Conservation (phyloP, 371 early-diverging fungal genomes). For the Fennellomyces sp. region DNA sequence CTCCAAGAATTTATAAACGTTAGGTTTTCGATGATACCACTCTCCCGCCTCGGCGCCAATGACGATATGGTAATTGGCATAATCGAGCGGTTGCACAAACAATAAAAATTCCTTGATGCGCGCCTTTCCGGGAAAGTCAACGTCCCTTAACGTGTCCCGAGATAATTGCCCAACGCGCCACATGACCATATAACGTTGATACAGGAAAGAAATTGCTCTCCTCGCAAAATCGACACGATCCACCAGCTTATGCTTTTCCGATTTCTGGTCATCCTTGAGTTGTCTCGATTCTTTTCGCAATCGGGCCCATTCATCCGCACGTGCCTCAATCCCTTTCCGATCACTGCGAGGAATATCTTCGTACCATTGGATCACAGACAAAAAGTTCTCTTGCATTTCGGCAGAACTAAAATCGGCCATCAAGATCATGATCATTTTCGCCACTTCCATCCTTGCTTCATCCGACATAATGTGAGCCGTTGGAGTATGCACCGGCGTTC, state of each 20-base stretch:
- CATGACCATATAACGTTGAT: slow-evolving; percentile 11
- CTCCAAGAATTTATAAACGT: slow-evolving; percentile 9
- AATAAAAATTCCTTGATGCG: not conserved
- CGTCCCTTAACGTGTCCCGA: slow-evolving; percentile 4
- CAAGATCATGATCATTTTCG: slow-evolving; percentile 1
- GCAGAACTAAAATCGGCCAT: not conserved
- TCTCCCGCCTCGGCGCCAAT: not conserved
- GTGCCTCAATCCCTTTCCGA: not conserved
- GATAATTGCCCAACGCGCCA: slow-evolving; percentile 12
- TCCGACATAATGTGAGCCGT: not conserved
- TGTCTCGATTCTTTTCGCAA: not conserved
- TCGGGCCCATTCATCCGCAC: not conserved
- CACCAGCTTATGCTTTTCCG: not conserved
- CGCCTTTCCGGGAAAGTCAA: slow-evolving; percentile 7
- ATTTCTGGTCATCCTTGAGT: not conserved
- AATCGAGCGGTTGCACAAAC: not conserved
- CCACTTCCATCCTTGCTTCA: not conserved
- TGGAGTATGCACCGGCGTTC: not conserved
- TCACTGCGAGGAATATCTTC: not conserved
- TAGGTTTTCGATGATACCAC: slow-evolving; percentile 1
- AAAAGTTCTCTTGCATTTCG: not conserved
- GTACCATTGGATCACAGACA: not conserved
- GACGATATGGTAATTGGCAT: slow-evolving; percentile 9
- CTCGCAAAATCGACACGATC: slow-evolving; percentile 6
- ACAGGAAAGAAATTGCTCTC: not conserved